Percentiles rank a stretch among this genome's conserved stretches.
phyloP scores from a whole-genome alignment of 2,329 filamentous ascomycete species.

The Lasiodiplodia theobromae region DNA sequence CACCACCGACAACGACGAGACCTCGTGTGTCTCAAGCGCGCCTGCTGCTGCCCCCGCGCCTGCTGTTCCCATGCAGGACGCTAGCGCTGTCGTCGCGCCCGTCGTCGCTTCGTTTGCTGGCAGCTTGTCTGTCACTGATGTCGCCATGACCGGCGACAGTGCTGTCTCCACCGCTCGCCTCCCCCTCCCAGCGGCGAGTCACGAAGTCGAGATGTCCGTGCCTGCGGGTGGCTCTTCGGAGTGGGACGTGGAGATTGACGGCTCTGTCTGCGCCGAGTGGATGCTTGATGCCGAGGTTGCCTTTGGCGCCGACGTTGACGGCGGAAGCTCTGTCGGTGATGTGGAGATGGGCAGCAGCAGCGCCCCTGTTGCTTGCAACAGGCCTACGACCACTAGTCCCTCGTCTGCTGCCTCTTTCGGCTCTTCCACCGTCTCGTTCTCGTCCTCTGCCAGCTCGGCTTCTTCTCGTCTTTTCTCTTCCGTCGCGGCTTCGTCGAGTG shows the following conservation, averaged over 20 bases:
- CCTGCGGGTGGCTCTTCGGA: background rate
- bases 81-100: background rate
- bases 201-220: background rate
- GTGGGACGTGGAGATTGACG: background rate
- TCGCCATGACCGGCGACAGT: background rate
- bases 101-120: background rate
- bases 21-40: too few relatives aligned
- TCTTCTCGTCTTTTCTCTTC: too few relatives aligned
- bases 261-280: background rate
- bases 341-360: too few relatives aligned
- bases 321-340: too few relatives aligned
- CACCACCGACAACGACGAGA: background rate
- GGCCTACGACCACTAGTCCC: too few relatives aligned
- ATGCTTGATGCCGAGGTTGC: background rate
- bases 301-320: too few relatives aligned
- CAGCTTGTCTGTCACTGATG: background rate
- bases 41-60: background rate
- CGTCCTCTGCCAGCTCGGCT: too few relatives aligned
- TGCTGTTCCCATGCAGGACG: background rate
- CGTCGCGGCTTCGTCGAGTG: too few relatives aligned
- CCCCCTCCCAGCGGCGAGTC: background rate
- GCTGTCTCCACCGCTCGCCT: background rate
- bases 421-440: too few relatives aligned
- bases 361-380: too few relatives aligned
- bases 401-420: too few relatives aligned